Base-by-base conservation (phyloP, 495 filamentous ascomycete species). In the Trichoderma virens region DNA sequence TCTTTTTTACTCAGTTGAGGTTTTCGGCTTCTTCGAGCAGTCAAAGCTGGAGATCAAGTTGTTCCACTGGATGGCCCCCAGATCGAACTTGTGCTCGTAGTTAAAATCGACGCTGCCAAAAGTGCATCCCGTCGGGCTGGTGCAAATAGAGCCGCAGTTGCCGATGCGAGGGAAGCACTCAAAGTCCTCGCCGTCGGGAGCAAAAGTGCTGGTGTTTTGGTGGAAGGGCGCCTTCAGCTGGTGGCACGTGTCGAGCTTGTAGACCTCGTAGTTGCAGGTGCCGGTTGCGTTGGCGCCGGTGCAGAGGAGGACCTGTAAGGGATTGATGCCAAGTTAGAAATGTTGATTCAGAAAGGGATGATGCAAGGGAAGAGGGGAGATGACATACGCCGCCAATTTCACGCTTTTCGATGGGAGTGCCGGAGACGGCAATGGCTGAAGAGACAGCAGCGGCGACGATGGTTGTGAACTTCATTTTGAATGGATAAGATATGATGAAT, bases 71-170 rank as follows among this genome's bases (percentile, higher is more conserved):
- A 77, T 70, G 31, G 61, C 62, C 7, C 68, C 67, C 32, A 79
- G 63, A 61, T 79, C 71, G 70, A 70, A 76, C 66, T 76, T 78
- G 65, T 74, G 5, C 23, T 67, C 65, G 54, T 72, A 73, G 59
- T 68, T 39, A 64, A 72, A 77, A 56, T 69, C 67, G 38, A 79
- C 70, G 11, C 71, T 56, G 35, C 73, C 74, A 51, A 78, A 72
- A 20, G 77, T 78, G 71, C 78, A 80, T 54, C 78, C 78, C n/a
- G 70, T 71, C n/a, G 76, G 75, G 25, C 75, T 76, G 0, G 61
- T 76, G 74, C 78, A 79, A 30, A 77, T 71, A 3, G 69, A 72
- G 25, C 65, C 70, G 67, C 78, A 80, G 25, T 61, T 63, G 59
- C 63, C 65, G 69, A 70, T 62, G 62, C 69, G 72, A 8, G 73